phyloP scores from a whole-genome alignment of 2,329 filamentous ascomycete species.

The Zymoseptoria crescenta region DNA sequence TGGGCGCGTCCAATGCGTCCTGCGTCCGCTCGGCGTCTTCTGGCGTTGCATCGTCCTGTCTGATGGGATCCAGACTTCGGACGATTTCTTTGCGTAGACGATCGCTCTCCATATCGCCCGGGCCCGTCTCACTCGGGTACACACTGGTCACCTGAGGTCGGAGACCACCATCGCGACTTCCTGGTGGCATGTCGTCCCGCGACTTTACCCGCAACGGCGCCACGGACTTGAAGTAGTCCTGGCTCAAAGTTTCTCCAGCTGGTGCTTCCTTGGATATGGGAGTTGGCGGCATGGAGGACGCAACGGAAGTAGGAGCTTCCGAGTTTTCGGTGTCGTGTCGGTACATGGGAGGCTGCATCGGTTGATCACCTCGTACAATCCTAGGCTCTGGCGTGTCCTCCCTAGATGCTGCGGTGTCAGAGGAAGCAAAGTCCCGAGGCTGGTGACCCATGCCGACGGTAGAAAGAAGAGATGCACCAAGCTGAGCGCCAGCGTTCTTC shows the following conservation, averaged over 20 bases:
- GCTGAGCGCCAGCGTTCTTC: conserved; percentile 41
- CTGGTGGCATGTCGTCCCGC: conserved; percentile 5
- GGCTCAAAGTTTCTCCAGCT: conserved; percentile 18
- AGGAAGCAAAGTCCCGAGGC: conserved; percentile 28
- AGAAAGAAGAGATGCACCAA: conserved; percentile 40
- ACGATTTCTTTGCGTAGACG: conserved; percentile 67
- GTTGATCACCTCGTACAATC: conserved; percentile 14
- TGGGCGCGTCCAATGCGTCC: conserved; percentile 24
- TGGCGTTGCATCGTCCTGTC: conserved; percentile 7
- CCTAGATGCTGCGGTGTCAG: conserved; percentile 18
- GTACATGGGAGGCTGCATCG: conserved; percentile 10
- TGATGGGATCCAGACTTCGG: conserved; percentile 53
- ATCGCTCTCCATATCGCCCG: conserved; percentile 61
- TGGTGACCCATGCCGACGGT: conserved; percentile 30
- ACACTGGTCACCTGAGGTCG: conserved; percentile 13
- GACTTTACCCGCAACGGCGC: conserved; percentile 14
- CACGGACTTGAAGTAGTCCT: conserved; percentile 16
- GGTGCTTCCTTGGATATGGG: conserved; percentile 41
- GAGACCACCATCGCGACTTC: background rate
- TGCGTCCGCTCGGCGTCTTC: conserved; percentile 21
- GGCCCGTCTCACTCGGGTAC: conserved; percentile 18
- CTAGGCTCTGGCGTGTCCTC: conserved; percentile 20
- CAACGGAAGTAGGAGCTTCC: conserved; percentile 15
- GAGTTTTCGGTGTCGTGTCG: conserved; percentile 16
- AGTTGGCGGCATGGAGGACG: conserved; percentile 33